Conservation (phyloP, 805 yeast species). For the Osmozyma mogii region DNA sequence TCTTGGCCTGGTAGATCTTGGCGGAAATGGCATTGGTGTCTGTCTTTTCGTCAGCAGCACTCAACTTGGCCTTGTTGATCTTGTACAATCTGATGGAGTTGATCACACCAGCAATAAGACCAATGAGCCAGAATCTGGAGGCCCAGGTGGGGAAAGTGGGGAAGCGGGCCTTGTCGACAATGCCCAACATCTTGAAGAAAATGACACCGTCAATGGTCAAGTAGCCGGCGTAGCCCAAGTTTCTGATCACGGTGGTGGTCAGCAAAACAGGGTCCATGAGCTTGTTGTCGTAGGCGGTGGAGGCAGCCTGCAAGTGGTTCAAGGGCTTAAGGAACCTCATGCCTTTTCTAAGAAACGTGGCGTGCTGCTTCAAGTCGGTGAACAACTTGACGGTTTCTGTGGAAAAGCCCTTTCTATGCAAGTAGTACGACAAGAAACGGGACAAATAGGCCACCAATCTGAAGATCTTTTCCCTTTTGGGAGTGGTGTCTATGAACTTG, state of each 20-base stretch:
- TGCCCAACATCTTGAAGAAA: constrained; percentile 52
- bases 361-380: constrained; percentile 50
- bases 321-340: constrained; percentile 80
- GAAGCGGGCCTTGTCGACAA: constrained; percentile 41
- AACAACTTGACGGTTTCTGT: constrained; percentile 39
- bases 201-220: constrained; percentile 56
- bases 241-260: constrained; percentile 44
- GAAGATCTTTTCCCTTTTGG: constrained; percentile 75
- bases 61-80: constrained; percentile 33
- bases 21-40: constrained; percentile 30
- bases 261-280: constrained; percentile 54
- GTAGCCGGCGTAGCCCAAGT: constrained; percentile 56
- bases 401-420: constrained; percentile 48
- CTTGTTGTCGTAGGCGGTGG: constrained; percentile 61
- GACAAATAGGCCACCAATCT: constrained; percentile 76
- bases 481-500: constrained; percentile 54
- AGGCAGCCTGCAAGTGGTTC: constrained; percentile 60
- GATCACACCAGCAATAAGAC: constrained; percentile 54
- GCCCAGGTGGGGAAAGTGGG: constrained; percentile 48
- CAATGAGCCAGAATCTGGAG: constrained; percentile 71
- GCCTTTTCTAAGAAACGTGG: constrained; percentile 71
- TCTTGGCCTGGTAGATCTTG: constrained; percentile 43
- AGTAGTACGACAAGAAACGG: constrained; percentile 60
- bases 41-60: constrained; percentile 18
- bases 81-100: constrained; percentile 51